These are phyloP conservation scores for Ulmus americana DNA, from an alignment of 331 rosid genomes.

Conservation along the genomic window DNA sequence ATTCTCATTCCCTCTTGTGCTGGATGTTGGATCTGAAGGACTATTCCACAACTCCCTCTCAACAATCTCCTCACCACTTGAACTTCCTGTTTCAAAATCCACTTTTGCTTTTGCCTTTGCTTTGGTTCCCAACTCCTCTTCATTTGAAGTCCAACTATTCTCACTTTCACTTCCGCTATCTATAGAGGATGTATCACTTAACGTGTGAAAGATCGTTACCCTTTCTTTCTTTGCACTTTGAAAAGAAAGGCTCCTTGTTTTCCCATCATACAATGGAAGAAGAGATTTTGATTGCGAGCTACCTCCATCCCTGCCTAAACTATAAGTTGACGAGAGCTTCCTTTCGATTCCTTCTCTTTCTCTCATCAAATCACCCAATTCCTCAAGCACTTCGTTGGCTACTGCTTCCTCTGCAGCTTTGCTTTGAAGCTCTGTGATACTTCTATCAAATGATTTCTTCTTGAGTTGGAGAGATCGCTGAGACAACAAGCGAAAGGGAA, in stretches of 20 bases:
- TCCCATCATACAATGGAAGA: conserved; percentile 43
- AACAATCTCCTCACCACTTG: conserved; percentile 22
- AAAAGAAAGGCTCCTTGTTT: conserved; percentile 38
- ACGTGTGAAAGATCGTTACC: conserved; percentile 32
- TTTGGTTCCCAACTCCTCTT: conserved; percentile 21
- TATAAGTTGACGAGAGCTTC: conserved; percentile 59
- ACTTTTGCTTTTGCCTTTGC: conserved; percentile 29
- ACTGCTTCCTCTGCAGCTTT: conserved; percentile 38
- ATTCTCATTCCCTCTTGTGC: conserved; percentile 21
- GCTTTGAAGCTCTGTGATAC: conserved; percentile 47
- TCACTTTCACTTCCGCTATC: conserved; percentile 36
- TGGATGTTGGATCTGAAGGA: conserved; percentile 25
- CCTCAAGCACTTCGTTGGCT: conserved; percentile 32
- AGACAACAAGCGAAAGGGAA: conserved; percentile 4
- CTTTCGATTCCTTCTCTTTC: conserved; percentile 52
- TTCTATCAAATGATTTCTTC: conserved; percentile 54
- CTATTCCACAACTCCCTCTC: conserved; percentile 13
- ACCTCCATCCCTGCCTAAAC: conserved; percentile 54
- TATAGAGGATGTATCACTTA: conserved; percentile 48
- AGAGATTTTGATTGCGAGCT: conserved; percentile 37
- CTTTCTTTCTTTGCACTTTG: conserved; percentile 37
- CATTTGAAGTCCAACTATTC: conserved; percentile 20
- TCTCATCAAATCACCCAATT: conserved; percentile 31
- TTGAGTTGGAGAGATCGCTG: conserved; percentile 56
- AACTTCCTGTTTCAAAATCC: conserved; percentile 17